phyloP scores from a whole-genome alignment of 768 basidiomycete genomes.

The Trametes meyenii region DNA sequence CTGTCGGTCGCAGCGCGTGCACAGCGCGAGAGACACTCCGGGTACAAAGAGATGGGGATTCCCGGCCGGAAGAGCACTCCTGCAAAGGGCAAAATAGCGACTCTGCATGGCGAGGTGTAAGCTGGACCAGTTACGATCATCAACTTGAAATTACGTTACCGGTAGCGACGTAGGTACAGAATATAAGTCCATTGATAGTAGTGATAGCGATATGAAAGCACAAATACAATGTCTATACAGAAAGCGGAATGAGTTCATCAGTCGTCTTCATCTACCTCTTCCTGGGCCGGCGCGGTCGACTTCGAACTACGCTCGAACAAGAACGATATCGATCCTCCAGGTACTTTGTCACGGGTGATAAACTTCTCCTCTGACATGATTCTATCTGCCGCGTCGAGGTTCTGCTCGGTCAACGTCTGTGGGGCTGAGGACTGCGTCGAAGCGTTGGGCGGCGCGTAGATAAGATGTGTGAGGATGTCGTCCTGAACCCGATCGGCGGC shows the following conservation, averaged over 20 bases:
- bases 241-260: neutral
- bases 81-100: neutral
- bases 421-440: conserved; percentile 8
- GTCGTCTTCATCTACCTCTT: conserved; percentile 14
- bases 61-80: neutral
- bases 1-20: conserved; percentile 34
- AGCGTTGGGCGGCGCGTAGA: conserved; percentile 31
- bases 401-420: conserved; percentile 34
- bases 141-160: neutral
- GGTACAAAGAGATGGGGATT: neutral
- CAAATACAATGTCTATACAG: neutral
- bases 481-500: conserved; percentile 61
- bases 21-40: conserved; percentile 6
- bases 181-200: neutral
- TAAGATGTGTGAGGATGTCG: conserved; percentile 58
- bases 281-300: conserved; percentile 21
- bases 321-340: conserved; percentile 75
- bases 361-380: conserved; percentile 39
- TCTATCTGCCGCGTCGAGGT: conserved; percentile 52
- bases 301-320: conserved; percentile 66
- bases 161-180: neutral
- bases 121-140: neutral
- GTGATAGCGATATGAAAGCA: neutral
- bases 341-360: conserved; percentile 46
- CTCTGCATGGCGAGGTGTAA: neutral